Percentiles rank a stretch among this genome's conserved stretches.
phyloP scores from a whole-genome alignment of 805 yeast species.

The Schwanniomyces occidentalis region DNA sequence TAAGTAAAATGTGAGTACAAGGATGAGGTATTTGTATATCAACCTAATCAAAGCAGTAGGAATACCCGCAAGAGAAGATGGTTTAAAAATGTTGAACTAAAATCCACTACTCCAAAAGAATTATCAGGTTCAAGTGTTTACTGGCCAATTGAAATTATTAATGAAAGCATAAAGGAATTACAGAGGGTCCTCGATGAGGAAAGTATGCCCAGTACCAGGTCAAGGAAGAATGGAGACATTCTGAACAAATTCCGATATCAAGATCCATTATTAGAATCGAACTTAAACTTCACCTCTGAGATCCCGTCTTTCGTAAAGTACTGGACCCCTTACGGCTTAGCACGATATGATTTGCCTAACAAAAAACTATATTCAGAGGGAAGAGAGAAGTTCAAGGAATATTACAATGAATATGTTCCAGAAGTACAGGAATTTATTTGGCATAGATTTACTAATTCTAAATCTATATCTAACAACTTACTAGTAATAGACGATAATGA shows the following conservation, averaged over 20 bases:
- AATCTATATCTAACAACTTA: constrained; percentile 1
- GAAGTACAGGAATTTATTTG: constrained; percentile 4
- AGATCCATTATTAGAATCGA: not conserved
- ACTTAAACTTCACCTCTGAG: not conserved
- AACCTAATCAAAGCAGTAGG: constrained; percentile 1
- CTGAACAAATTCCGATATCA: not conserved
- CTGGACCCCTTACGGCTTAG: constrained; percentile 1
- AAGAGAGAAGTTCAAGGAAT: not conserved
- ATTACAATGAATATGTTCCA: constrained; percentile 1
- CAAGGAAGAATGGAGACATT: not conserved
- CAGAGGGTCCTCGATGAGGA: not conserved
- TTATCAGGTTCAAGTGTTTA: too few relatives aligned
- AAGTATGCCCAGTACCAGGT: not conserved
- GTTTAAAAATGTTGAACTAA: not conserved
- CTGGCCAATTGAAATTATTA: not conserved
- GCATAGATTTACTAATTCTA: constrained; percentile 1
- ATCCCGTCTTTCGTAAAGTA: constrained; percentile 3
- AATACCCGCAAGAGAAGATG: not conserved
- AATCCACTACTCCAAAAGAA: too few relatives aligned
- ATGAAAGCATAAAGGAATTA: constrained; percentile 1
- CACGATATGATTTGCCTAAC: not conserved
- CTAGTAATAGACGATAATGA: constrained; percentile 1
- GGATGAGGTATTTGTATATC: not conserved
- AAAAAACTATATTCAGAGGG: constrained; percentile 1
- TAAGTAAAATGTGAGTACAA: not conserved